A percentile compares a stretch with the other conserved stretches of the same genome.
Conservation (phyloP, 2,329 filamentous ascomycete genomes). For the Pseudocercospora ulei region DNA sequence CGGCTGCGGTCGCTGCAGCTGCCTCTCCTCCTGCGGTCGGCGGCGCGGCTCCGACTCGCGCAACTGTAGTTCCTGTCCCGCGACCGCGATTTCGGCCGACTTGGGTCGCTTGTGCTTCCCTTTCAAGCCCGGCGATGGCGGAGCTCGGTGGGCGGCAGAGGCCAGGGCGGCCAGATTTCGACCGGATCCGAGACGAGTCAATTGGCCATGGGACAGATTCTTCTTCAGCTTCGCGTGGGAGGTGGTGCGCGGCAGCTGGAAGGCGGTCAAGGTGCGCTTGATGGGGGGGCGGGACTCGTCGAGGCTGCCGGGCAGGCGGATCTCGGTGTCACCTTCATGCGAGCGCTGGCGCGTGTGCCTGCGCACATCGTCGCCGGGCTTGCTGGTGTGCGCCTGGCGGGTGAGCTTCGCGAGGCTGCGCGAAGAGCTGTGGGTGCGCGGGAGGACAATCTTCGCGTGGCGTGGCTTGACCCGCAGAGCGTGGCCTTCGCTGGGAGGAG, state of each 20-base stretch:
- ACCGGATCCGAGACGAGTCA: constrained; percentile 36
- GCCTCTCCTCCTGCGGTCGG: constrained; percentile 15
- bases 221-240: constrained; percentile 33
- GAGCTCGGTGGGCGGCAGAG: constrained; percentile 20
- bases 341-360: constrained; percentile 26
- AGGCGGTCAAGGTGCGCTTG: constrained; percentile 30
- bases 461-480: constrained; percentile 21
- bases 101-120: constrained; percentile 29
- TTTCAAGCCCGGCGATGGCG: constrained; percentile 28
- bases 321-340: constrained; percentile 33
- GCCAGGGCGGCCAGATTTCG: constrained; percentile 33
- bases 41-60: constrained; percentile 24
- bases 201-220: constrained; percentile 40
- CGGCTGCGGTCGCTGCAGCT: constrained; percentile 14
- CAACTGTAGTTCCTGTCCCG: constrained; percentile 28
- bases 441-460: constrained; percentile 31
- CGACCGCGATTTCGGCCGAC: constrained; percentile 26
- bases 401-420: constrained; percentile 30
- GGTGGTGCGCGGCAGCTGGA: constrained; percentile 28
- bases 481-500: constrained; percentile 24
- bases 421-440: constrained; percentile 31
- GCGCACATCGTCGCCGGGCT: constrained; percentile 21
- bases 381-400: constrained; percentile 20
- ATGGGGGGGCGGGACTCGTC: constrained; percentile 29
- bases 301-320: constrained; percentile 31